A percentile compares a stretch with the other conserved stretches of the same genome.
phyloP scores from a whole-genome alignment of 2,329 filamentous ascomycete genomes.

The Alternaria atra region DNA sequence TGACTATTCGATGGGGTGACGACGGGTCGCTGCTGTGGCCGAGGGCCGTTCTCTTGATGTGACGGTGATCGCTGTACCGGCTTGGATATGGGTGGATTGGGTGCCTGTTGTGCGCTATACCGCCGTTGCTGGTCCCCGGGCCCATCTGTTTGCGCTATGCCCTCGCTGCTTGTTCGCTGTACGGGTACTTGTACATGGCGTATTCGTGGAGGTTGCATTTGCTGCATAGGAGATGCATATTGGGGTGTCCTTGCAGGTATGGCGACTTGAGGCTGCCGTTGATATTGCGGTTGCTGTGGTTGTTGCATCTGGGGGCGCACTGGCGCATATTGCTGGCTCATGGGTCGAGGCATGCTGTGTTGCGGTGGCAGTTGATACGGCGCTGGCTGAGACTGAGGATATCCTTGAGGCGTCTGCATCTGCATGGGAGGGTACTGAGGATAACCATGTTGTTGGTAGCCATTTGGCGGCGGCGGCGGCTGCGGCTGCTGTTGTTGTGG shows the following conservation, averaged over 20 bases:
- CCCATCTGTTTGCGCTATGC: slow-evolving; percentile 27
- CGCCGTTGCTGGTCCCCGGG: slow-evolving; percentile 25
- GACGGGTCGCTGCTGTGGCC: slow-evolving; percentile 42
- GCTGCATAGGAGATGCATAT: slow-evolving; percentile 34
- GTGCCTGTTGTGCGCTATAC: slow-evolving; percentile 26
- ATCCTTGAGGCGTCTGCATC: slow-evolving; percentile 15
- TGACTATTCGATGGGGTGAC: slow-evolving; percentile 32
- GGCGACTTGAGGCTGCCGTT: slow-evolving; percentile 40
- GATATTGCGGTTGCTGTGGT: slow-evolving; percentile 23
- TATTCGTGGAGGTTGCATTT: slow-evolving; percentile 40
- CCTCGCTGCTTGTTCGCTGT: slow-evolving; percentile 29
- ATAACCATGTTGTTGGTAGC: slow-evolving; percentile 41
- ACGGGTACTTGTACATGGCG: slow-evolving; percentile 41
- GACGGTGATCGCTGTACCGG: slow-evolving; percentile 51
- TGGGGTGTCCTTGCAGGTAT: slow-evolving; percentile 35
- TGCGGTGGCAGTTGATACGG: slow-evolving; percentile 21
- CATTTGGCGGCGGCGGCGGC: slow-evolving; percentile 33
- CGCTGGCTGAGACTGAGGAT: slow-evolving; percentile 33
- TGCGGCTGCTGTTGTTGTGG: slow-evolving; percentile 39
- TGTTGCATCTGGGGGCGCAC: slow-evolving; percentile 25
- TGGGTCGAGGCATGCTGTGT: slow-evolving; percentile 22
- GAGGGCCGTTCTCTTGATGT: slow-evolving; percentile 42
- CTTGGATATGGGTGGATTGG: slow-evolving; percentile 45
- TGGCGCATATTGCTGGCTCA: slow-evolving; percentile 38
- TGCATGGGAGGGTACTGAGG: slow-evolving; percentile 12